These are phyloP conservation scores for Pelargonium australe DNA, from an alignment of 441 rosid genomes.

Conservation along the genomic window DNA sequence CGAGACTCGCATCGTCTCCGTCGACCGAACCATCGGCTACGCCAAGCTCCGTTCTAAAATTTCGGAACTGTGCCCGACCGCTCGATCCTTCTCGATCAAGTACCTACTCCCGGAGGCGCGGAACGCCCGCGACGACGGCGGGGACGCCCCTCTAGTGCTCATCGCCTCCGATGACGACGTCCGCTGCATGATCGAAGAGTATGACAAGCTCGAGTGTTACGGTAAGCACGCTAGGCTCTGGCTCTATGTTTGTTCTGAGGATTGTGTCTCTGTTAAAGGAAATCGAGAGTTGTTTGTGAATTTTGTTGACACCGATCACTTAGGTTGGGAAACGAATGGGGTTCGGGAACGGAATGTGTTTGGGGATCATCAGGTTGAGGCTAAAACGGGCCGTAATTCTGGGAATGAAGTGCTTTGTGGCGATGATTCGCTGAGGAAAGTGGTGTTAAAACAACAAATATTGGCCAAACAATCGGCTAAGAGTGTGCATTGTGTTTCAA, in stretches of 20 bases:
- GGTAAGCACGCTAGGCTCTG: constrained; percentile 28
- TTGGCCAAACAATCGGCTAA: constrained; percentile 13
- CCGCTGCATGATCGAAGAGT: constrained; percentile 29
- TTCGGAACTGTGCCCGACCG: constrained; percentile 22
- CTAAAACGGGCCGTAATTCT: neutral
- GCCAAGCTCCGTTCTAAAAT: constrained; percentile 24
- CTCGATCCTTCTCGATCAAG: constrained; percentile 20
- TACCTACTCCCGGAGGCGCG: constrained; percentile 17
- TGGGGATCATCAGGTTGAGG: constrained; percentile 10
- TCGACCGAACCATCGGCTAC: constrained; percentile 24
- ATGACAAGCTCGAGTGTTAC: constrained; percentile 22
- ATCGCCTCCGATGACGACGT: constrained; percentile 29
- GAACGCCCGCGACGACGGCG: neutral
- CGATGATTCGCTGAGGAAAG: constrained; percentile 19
- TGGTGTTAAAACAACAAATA: constrained; percentile 18
- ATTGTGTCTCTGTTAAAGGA: neutral
- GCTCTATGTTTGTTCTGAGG: constrained; percentile 25
- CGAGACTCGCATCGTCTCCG: constrained; percentile 31
- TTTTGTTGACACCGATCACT: neutral
- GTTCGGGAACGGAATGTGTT: constrained; percentile 5
- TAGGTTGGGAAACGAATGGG: neutral
- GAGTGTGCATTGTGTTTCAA: constrained; percentile 11
- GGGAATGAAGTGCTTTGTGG: constrained; percentile 3
- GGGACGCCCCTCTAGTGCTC: constrained; percentile 19
- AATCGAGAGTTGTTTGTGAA: neutral